A percentile compares a stretch with the other conserved stretches of the same genome.
phyloP scores from a whole-genome alignment of 768 basidiomycete species.

The Tricholoma terreum region DNA sequence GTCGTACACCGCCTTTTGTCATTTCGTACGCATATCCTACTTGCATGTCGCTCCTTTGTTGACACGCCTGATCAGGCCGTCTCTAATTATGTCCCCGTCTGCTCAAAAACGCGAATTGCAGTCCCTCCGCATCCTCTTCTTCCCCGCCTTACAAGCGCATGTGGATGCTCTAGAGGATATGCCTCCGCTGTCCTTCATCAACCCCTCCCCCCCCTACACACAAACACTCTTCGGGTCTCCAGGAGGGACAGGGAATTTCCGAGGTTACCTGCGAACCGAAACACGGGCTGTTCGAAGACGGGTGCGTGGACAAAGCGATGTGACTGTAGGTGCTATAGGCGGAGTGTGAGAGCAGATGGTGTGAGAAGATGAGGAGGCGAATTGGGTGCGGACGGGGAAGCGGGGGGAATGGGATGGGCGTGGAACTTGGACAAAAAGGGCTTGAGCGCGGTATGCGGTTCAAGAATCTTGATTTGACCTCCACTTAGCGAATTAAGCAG shows the following conservation, averaged over 20 bases:
- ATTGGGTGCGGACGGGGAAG: constrained; percentile 57
- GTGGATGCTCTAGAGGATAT: constrained; percentile 58
- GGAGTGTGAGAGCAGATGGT: constrained; percentile 76
- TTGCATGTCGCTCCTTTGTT: constrained; percentile 11
- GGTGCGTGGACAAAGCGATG: constrained; percentile 66
- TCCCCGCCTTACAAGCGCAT: constrained; percentile 56
- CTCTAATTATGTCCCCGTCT: constrained; percentile 67
- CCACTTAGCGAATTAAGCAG: no score
- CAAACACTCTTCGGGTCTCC: no score
- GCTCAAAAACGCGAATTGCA: constrained; percentile 64
- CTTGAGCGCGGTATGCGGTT: no score
- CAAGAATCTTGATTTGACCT: no score
- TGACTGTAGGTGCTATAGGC: constrained; percentile 74
- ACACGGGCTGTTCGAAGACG: constrained; percentile 36
- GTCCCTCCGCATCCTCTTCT: constrained; percentile 59
- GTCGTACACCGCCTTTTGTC: constrained; percentile 73
- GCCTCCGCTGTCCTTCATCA: constrained; percentile 54
- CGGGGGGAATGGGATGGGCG: constrained; percentile 76
- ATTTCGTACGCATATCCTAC: constrained; percentile 53
- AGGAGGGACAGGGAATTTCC: constrained; percentile 58
- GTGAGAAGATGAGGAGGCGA: constrained; percentile 64
- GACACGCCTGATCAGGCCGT: constrained; percentile 46
- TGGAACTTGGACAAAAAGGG: no score
- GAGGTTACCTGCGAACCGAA: constrained; percentile 63
- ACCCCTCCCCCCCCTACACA: no score